phyloP scores from a whole-genome alignment of 1,139 yeast species.

The Hemisphaericaspora lyxosophila region DNA sequence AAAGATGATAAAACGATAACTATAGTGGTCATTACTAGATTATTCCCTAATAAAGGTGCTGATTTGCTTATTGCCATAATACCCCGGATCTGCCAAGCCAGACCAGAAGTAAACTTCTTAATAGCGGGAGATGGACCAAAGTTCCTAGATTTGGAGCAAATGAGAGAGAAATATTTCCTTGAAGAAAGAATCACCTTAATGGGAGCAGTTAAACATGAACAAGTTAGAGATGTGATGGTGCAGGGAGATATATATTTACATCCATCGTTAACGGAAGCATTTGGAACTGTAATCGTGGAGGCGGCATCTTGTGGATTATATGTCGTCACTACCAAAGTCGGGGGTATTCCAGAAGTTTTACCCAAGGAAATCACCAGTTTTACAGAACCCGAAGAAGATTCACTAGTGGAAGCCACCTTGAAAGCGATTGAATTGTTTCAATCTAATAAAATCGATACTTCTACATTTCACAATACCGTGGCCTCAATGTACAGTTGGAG shows the following conservation, averaged over 20 bases:
- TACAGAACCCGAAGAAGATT: conserved; percentile 81
- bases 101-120: conserved; percentile 69
- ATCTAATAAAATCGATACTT: conserved; percentile 63
- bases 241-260: conserved; percentile 93
- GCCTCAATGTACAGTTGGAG: conserved; percentile 89
- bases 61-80: conserved; percentile 83
- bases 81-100: conserved; percentile 72
- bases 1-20: conserved; percentile 44
- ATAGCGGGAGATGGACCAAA: conserved; percentile 98
- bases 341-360: conserved; percentile 96
- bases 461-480: conserved; percentile 75
- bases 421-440: conserved; percentile 62
- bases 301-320: conserved; percentile 96
- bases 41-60: conserved; percentile 96
- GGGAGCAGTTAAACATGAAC: conserved; percentile 90
- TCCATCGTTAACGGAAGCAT: conserved; percentile 94
- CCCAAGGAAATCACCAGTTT: conserved; percentile 93
- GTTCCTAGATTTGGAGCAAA: conserved; percentile 88
- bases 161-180: conserved; percentile 82
- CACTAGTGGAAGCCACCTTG: conserved; percentile 67
- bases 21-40: conserved; percentile 85
- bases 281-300: conserved; percentile 95
- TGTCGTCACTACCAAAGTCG: conserved; percentile 94
- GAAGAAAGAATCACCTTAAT: conserved; percentile 85
- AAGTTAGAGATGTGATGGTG: conserved; percentile 89